Evolutionary conservation across 805 yeast species (phyloP).

Genomic region (Komagataella pastoris): DNA sequence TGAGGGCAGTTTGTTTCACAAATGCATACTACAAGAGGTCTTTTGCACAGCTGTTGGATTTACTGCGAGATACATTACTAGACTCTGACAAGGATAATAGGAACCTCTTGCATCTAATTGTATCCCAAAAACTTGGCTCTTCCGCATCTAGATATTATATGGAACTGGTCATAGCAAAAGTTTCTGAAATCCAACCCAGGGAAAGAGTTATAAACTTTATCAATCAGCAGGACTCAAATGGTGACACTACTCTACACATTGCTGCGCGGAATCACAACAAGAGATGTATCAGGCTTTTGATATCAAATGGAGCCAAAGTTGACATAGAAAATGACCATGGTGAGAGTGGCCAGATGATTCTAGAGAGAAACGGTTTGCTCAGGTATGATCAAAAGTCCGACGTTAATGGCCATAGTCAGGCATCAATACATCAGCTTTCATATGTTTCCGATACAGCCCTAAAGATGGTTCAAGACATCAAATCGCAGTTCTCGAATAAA

Average conservation of each 20-base stretch:
- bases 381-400: neutral
- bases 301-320: constrained; percentile 37
- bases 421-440: neutral
- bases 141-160: constrained; percentile 78
- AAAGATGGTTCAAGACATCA: neutral
- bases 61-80: constrained; percentile 65
- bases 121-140: constrained; percentile 39
- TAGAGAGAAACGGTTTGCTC: neutral
- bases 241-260: constrained; percentile 43
- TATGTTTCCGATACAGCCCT: neutral
- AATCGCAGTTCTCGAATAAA: neutral
- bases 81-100: constrained; percentile 62
- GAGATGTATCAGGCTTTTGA: constrained; percentile 29
- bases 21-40: constrained; percentile 75
- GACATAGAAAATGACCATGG: constrained; percentile 34
- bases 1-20: constrained; percentile 75
- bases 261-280: constrained; percentile 30
- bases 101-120: constrained; percentile 80
- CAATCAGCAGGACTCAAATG: constrained; percentile 42
- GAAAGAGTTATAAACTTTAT: constrained; percentile 46
- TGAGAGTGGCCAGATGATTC: constrained; percentile 18
- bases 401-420: neutral
- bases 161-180: constrained; percentile 60
- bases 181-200: constrained; percentile 49
- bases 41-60: constrained; percentile 65